Base-by-base conservation (phyloP, 2,329 filamentous ascomycete species). In the Fusarium mangiferae region DNA sequence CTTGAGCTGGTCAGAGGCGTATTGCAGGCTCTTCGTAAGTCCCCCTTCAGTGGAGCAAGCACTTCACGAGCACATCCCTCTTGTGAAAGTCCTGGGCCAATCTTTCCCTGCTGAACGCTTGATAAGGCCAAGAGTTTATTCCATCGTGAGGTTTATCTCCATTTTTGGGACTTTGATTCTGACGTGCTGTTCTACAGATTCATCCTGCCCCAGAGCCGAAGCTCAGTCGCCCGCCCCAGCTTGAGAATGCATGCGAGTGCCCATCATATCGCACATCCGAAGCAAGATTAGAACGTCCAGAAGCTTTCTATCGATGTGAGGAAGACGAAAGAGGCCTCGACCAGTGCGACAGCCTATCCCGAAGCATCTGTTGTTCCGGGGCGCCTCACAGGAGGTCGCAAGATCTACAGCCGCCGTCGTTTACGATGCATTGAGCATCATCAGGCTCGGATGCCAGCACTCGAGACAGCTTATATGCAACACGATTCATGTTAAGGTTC, bases 11-110 rank as follows among this genome's bases (percentile, higher is more conserved):
- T 12, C 46, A 18, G 3, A 33, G 15, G 4, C 6, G 4, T 7
- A 3, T 4, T 6, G 3, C 22, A 14, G 22, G 2, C 22, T 24
- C 5, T 49, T 4, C 22, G 0, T 18, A 11, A 14, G 11, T 4
- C 12, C 6, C 15, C 0, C 0, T 35, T 14, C 7, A 4, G 20
- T 7, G 11, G 22, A 35, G 2, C 12, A 1, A 20, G 12, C 12
- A 20, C 22, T 14, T 51, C 17, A 20, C 12, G 6, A 35, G 10
- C 3, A 13, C 30, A 7, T 4, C 17, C 17, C 7, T 33, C 33
- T 33, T 13, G 33, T 33, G 13, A 33, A 5, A 33, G 0, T 14
- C 22, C 17, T 7, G 8, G 12, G 22, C 22, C 8, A 10, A 6
- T 14, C 8, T 33, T 20, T 3, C 22, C 17, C 30, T 1, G 7